Evolutionary conservation across 805 yeast species (phyloP), one percentile per base, ranked within the genome.

Genomic region (Maudiozyma bulderi): DNA sequence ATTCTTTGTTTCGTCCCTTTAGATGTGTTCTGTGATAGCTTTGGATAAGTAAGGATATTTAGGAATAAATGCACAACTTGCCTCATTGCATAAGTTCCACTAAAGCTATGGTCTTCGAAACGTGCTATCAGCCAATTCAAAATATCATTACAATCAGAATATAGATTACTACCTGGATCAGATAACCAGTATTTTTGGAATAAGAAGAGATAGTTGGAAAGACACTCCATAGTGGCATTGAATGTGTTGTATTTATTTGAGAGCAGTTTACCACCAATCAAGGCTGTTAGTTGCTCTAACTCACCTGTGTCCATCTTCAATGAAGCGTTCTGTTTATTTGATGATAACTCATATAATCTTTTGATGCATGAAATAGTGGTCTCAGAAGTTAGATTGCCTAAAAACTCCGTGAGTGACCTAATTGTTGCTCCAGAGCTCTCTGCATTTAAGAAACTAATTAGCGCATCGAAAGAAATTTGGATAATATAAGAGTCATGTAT

Each of bases 61-160:
- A 74, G 48, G 6, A 71, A 50, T 3, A 77, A 58, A 11, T 54
- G 55, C 3, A 72, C 57, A 20, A 73, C 62, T 26, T 61, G 64
- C 1, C 56, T 28, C 3, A 58, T 53, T 1, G 76, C 66, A 1
- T 28, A 20, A 26, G 67, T 71, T 0, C 79, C 73, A 45, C 66
- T 56, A 11, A 80, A 61, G 44, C 75, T 60, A 3, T 61, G 56
- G 33, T 71, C 75, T 1, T 66, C 63, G 4, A 71, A 70, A 44
- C 80, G 64, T 14, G 62, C 55, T 3, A 68, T 40, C 8, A 79
- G 51, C 73, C 78, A 81, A 1, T 65, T 59, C 39, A 71, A 65
- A 15, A 81, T 70, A 53, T 80, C 84, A 37, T 56, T 57, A 42
- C 73, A 71, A 45, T 78, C 82, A 3, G 67, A 67, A 15, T 59